Conservation (phyloP, 305 asterid species). For the Fraxinus velutina region DNA sequence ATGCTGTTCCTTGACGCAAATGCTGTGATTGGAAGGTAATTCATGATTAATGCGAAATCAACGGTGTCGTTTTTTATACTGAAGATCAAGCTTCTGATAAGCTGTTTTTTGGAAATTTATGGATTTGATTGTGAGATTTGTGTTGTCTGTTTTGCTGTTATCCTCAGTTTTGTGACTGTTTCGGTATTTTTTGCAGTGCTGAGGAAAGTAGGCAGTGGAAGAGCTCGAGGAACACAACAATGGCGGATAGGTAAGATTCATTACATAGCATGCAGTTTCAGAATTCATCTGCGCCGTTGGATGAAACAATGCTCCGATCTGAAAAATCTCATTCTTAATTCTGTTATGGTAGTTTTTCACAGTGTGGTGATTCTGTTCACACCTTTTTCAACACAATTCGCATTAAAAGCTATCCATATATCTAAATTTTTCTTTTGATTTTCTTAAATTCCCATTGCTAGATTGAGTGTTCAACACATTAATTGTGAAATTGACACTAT, state of each 20-base stretch:
- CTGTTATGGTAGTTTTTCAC: constrained; percentile 1
- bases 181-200: constrained; percentile 18
- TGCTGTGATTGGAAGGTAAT: not conserved
- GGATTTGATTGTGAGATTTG: not conserved
- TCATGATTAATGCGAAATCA: not conserved
- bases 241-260: constrained; percentile 30
- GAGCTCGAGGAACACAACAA: constrained; percentile 32
- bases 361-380: not conserved
- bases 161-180: not conserved
- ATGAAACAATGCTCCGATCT: not conserved
- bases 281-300: not conserved
- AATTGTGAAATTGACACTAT: not conserved
- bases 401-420: not conserved
- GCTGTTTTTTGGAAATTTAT: not conserved
- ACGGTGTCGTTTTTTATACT: not conserved
- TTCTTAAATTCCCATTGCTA: not conserved
- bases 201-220: constrained; percentile 25
- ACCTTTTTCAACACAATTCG: not conserved
- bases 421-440: not conserved
- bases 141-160: not conserved
- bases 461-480: not conserved
- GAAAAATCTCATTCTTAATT: not conserved
- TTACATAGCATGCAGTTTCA: not conserved
- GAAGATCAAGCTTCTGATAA: not conserved
- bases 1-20: not conserved